A percentile compares a stretch with the other conserved stretches of the same genome.
Evolutionary conservation across 2,329 filamentous ascomycete genomes (phyloP).

Genomic region (Trichoderma breve): DNA sequence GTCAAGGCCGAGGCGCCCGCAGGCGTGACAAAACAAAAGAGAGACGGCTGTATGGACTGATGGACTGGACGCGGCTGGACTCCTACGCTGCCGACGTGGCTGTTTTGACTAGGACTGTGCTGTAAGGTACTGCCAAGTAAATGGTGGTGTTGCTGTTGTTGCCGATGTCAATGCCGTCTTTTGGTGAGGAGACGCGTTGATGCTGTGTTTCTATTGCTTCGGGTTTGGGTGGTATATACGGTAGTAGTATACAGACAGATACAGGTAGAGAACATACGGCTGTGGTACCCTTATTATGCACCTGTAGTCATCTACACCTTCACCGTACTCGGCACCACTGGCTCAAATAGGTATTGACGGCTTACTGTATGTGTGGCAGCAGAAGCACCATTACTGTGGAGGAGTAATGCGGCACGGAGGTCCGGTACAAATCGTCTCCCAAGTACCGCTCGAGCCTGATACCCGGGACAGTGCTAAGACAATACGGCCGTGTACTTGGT

Average conservation of each 20-base stretch:
- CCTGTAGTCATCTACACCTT: background rate
- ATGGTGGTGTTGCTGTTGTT: background rate
- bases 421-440: background rate
- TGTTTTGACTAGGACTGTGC: background rate
- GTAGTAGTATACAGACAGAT: too few relatives aligned
- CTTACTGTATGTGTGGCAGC: background rate
- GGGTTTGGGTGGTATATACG: background rate
- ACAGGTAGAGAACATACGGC: background rate
- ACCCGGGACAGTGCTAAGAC: background rate
- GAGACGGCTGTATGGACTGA: background rate
- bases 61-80: background rate
- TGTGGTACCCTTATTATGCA: background rate
- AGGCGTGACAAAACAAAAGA: background rate
- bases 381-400: background rate
- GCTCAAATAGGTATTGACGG: background rate
- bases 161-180: background rate
- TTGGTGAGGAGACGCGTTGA: background rate
- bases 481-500: background rate
- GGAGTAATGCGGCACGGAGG: background rate
- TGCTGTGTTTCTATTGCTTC: background rate
- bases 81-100: background rate
- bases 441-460: background rate
- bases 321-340: background rate
- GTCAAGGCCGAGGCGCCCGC: slow-evolving; percentile 9
- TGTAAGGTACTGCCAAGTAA: background rate